These are phyloP conservation scores for Sporothrix schenckii DNA, from an alignment of 2,329 filamentous ascomycete genomes.

Conservation along the genomic window DNA sequence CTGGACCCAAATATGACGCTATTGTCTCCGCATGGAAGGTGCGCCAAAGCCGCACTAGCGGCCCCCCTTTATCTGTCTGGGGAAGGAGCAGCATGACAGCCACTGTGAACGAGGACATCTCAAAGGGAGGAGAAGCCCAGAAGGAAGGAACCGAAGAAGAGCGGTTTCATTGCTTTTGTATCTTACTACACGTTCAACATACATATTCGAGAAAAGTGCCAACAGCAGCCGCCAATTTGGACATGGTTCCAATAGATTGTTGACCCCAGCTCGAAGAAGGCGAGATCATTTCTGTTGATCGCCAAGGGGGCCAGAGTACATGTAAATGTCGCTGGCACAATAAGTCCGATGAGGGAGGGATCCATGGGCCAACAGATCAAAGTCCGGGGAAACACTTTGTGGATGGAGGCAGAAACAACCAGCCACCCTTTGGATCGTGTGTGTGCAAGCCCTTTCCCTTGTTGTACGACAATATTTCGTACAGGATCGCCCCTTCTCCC, in stretches of 20 bases:
- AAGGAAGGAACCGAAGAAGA: background rate
- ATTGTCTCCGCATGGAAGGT: slow-evolving; percentile 26
- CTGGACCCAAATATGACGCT: slow-evolving; percentile 20
- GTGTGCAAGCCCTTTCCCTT: background rate
- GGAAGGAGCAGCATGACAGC: slow-evolving; percentile 9
- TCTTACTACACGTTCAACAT: too few species aligned
- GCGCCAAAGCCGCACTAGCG: slow-evolving; percentile 24
- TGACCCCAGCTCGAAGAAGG: background rate
- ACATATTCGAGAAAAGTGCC: background rate
- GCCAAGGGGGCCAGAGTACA: background rate
- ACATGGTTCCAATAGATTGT: background rate
- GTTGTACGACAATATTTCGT: background rate
- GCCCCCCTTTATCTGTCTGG: slow-evolving; percentile 11
- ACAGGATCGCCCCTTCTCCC: slow-evolving; percentile 3
- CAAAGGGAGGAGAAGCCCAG: background rate
- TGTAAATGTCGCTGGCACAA: slow-evolving; percentile 2
- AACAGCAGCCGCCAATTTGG: background rate
- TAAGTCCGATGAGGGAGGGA: background rate
- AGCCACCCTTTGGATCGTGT: slow-evolving; percentile 6
- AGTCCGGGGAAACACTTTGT: slow-evolving; percentile 14
- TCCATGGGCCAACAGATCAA: background rate
- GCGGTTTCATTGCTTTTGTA: background rate
- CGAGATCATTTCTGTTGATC: slow-evolving; percentile 5
- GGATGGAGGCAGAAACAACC: background rate
- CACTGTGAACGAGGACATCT: background rate